Conservation (phyloP, 1,284 basidiomycete species). For the Malassezia slooffiae region DNA sequence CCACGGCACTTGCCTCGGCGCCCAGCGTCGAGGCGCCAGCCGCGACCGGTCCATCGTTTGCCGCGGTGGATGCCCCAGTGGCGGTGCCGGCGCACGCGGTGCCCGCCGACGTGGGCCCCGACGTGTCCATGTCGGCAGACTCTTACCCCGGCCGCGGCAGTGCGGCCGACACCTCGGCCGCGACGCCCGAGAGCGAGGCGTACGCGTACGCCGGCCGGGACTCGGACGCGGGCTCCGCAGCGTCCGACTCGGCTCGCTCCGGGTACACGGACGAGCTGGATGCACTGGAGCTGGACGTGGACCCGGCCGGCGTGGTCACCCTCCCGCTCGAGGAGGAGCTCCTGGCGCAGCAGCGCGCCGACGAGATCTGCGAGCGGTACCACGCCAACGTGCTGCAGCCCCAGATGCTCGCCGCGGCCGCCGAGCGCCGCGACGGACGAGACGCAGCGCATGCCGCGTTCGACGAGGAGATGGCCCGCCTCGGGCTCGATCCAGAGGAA, state of each 20-base stretch:
- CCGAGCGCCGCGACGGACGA: slow-evolving; percentile 24
- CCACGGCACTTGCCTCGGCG: neutral
- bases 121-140: slow-evolving; percentile 11
- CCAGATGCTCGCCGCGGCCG: slow-evolving; percentile 24
- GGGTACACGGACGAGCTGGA: slow-evolving; percentile 11
- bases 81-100: neutral
- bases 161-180: too few relatives aligned
- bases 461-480: slow-evolving; percentile 38
- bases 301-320: slow-evolving; percentile 38
- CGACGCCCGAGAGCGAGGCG: too few relatives aligned
- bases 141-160: too few relatives aligned
- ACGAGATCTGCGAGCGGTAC: slow-evolving; percentile 30
- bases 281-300: slow-evolving; percentile 30
- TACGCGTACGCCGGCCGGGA: too few relatives aligned
- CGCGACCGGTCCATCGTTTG: too few relatives aligned
- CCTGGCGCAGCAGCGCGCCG: slow-evolving; percentile 33
- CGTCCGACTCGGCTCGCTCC: slow-evolving; percentile 3
- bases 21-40: too few relatives aligned
- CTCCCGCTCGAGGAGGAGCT: slow-evolving; percentile 37
- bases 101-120: neutral
- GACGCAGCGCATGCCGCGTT: slow-evolving; percentile 35
- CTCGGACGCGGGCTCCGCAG: neutral
- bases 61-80: too few relatives aligned
- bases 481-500: slow-evolving; percentile 52
- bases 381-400: slow-evolving; percentile 30